These are phyloP conservation scores for Lentinus tigrinus DNA, from an alignment of 768 basidiomycete species.

Conservation along the genomic window DNA sequence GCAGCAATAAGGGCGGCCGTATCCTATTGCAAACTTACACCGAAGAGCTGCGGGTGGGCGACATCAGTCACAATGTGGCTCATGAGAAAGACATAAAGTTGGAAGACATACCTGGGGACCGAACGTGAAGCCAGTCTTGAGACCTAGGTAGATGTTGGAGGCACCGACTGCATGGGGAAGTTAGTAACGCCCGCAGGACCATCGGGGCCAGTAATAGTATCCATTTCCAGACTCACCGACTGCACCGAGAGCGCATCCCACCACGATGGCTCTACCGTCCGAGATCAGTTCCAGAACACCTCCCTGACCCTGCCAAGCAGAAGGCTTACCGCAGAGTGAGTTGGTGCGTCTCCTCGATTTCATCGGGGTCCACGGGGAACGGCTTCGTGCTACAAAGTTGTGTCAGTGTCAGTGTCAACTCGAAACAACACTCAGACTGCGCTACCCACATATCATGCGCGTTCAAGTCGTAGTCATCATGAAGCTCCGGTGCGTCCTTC, in stretches of 20 bases:
- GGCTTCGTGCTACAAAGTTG: constrained; percentile 31
- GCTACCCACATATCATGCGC: constrained; percentile 10
- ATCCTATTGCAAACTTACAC: constrained; percentile 33
- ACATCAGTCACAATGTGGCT: not conserved
- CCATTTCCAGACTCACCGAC: constrained; percentile 9
- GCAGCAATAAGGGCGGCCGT: not conserved
- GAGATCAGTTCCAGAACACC: not conserved
- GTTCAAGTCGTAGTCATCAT: not conserved
- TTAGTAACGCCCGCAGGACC: not conserved
- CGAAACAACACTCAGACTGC: not conserved
- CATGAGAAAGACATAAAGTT: no score
- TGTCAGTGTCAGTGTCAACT: not conserved
- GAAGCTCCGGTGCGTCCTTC: not conserved
- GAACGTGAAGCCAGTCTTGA: constrained; percentile 70
- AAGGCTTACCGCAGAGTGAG: constrained; percentile 43
- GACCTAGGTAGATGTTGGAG: constrained; percentile 64
- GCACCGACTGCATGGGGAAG: constrained; percentile 54
- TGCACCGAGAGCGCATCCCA: constrained; percentile 18
- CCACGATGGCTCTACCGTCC: constrained; percentile 13
- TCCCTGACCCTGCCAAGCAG: not conserved
- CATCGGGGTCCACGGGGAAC: constrained; percentile 53
- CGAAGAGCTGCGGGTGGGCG: constrained; percentile 39
- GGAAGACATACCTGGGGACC: constrained; percentile 42
- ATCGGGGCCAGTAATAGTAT: not conserved
- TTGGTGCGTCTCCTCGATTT: constrained; percentile 47